Conservation (phyloP, 148 eudicot genomes). For the Hydrangea macrophylla region DNA sequence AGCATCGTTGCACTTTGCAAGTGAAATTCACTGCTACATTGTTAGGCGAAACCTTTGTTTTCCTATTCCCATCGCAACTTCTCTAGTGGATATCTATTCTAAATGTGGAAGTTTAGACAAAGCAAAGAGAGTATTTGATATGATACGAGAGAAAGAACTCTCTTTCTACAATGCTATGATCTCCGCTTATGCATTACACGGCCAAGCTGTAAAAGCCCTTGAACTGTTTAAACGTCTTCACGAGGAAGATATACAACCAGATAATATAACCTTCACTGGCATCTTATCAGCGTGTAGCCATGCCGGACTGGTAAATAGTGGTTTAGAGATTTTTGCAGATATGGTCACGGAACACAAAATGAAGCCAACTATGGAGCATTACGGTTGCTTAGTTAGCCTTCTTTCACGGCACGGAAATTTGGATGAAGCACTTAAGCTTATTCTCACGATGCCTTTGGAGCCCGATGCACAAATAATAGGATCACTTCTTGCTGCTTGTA, state of each 20-base stretch:
- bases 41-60: slow-evolving; percentile 18
- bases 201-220: slow-evolving; percentile 38
- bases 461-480: slow-evolving; percentile 29
- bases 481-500: slow-evolving; percentile 40
- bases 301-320: slow-evolving; percentile 35
- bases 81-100: slow-evolving; percentile 54
- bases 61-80: slow-evolving; percentile 32
- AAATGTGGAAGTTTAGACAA: slow-evolving; percentile 44
- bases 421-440: slow-evolving; percentile 33
- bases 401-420: slow-evolving; percentile 36
- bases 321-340: slow-evolving; percentile 27
- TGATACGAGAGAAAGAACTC: slow-evolving; percentile 23
- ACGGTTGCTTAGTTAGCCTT: slow-evolving; percentile 37
- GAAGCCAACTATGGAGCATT: slow-evolving; percentile 42
- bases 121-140: slow-evolving; percentile 32
- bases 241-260: slow-evolving; percentile 33
- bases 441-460: slow-evolving; percentile 27
- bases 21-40: slow-evolving; percentile 40
- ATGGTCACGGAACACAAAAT: slow-evolving; percentile 24
- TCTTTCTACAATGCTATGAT: slow-evolving; percentile 28
- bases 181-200: slow-evolving; percentile 34
- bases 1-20: slow-evolving; percentile 35
- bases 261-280: slow-evolving; percentile 43
- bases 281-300: slow-evolving; percentile 45
- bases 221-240: slow-evolving; percentile 31